Base-by-base conservation (phyloP, 305 asterid genomes). In the Ilex paraguariensis region DNA sequence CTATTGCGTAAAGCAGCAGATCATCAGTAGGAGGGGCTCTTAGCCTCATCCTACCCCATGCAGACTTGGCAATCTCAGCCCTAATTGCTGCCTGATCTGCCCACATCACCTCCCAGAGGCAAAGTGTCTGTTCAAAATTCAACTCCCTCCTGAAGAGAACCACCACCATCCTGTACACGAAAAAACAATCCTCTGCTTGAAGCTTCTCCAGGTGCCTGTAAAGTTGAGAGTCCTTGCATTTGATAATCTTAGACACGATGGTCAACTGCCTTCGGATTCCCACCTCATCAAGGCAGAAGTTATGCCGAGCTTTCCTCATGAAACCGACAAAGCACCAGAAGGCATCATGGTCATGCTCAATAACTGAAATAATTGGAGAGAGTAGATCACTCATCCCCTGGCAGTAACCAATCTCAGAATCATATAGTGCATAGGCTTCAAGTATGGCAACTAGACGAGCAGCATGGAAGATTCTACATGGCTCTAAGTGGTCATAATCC, bases 381-480 rank as follows among this genome's bases (percentile, higher is more conserved):
- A 88, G 91, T 54, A 88, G 64, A 69, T 88, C 96, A 44, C 94
- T 88, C 96, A 88, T 88, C 33, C 96, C 96, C 67, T 88, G 96
- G 60, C 96, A 85, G 63, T 88, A 88, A 6, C 94, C 96, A 9
- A 77, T 88, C 72, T 88, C 91, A 0, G 87, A 28, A 70, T 88
- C 94, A 42, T 78, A 78, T 11, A 88, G 7, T 14, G 94, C 86
- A 51, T 88, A 88, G 10, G 94, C 87, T 79, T 88, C 96, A 1
- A 88, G 88, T 60, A 88, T 77, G 45, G 89, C 75, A 6, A 88
- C 91, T 3, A 88, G 83, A 21, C 96, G 94, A 6, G 91, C 87
- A 2, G 91, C 94, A 21, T 88, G 94, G 16, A 81, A 75, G 42
- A 85, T 76, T 70, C 86, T 73, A 63, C 91, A 78, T 7, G 96